A percentile compares a stretch with the other conserved stretches of the same genome.
Conservation (phyloP, 1,284 basidiomycete genomes). For the Ceratobasidium sp. region DNA sequence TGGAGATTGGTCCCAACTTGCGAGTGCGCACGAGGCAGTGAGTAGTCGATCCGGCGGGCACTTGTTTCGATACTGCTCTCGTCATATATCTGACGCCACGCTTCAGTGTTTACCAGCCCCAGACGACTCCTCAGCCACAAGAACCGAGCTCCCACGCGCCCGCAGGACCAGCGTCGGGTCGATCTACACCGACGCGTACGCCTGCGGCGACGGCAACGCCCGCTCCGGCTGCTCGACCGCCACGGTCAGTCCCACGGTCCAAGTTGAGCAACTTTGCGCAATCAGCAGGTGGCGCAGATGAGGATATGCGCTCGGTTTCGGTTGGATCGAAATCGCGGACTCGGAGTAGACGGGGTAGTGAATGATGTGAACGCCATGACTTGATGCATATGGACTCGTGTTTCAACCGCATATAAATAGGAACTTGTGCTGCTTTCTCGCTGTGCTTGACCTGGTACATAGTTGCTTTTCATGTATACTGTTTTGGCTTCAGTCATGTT, state of each 20-base stretch:
- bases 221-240: conserved; percentile 4
- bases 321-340: conserved; percentile 13
- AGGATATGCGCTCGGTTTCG: conserved; percentile 31
- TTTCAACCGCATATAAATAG: conserved; percentile 37
- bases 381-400: conserved; percentile 24
- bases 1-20: conserved; percentile 41
- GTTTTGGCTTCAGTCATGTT: not conserved
- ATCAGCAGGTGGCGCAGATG: not conserved
- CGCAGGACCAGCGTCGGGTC: conserved; percentile 9
- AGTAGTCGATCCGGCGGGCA: conserved; percentile 8
- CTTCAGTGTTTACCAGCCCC: conserved; percentile 44
- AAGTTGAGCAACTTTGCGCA: conserved; percentile 33
- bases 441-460: conserved; percentile 18
- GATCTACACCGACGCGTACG: conserved; percentile 28
- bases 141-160: conserved; percentile 18
- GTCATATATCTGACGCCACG: conserved; percentile 17
- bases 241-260: conserved; percentile 26
- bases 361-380: conserved; percentile 19
- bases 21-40: conserved; percentile 44
- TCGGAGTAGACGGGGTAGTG: conserved; percentile 12
- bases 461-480: conserved; percentile 24
- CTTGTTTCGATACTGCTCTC: not conserved
- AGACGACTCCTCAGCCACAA: conserved; percentile 36
- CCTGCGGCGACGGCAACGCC: conserved; percentile 11
- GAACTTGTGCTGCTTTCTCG: not conserved